Evolutionary conservation across 2,329 filamentous ascomycete species (phyloP).

Genomic region (Talaromyces piceae): DNA sequence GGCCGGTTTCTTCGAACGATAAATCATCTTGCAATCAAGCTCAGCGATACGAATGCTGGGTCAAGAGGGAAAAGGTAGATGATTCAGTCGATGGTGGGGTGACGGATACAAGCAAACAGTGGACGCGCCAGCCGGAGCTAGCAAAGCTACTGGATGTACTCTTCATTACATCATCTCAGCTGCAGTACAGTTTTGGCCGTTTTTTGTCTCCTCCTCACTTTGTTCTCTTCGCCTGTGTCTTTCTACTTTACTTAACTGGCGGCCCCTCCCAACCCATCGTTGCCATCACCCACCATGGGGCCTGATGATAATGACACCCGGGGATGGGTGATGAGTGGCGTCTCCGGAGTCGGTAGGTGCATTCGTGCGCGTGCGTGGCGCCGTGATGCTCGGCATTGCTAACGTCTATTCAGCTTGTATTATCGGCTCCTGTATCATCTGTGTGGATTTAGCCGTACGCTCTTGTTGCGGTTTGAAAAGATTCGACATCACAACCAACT

Average conservation of each 20-base stretch:
- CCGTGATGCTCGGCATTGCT: conserved; percentile 9
- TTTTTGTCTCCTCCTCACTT: too few species aligned
- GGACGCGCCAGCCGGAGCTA: neutral
- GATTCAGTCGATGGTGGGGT: too few species aligned
- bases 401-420: conserved; percentile 42
- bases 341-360: conserved; percentile 65
- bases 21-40: too few species aligned
- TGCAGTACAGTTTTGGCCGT: too few species aligned
- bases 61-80: too few species aligned
- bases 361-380: neutral
- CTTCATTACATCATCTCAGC: conserved; percentile 19
- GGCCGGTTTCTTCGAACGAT: neutral
- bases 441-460: conserved; percentile 70
- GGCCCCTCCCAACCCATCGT: neutral
- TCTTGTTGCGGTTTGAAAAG: conserved; percentile 60
- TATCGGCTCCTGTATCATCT: conserved; percentile 76
- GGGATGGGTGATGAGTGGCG: conserved; percentile 83
- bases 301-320: conserved; percentile 69
- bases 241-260: neutral
- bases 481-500: conserved; percentile 81
- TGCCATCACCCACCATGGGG: conserved; percentile 15
- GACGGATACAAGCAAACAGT: too few species aligned
- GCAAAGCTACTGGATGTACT: too few species aligned
- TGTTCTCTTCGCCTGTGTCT: neutral
- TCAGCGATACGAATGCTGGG: too few species aligned